These are phyloP conservation scores for Karstenula rhodostoma DNA, from an alignment of 2,329 filamentous ascomycete genomes.

Conservation along the genomic window DNA sequence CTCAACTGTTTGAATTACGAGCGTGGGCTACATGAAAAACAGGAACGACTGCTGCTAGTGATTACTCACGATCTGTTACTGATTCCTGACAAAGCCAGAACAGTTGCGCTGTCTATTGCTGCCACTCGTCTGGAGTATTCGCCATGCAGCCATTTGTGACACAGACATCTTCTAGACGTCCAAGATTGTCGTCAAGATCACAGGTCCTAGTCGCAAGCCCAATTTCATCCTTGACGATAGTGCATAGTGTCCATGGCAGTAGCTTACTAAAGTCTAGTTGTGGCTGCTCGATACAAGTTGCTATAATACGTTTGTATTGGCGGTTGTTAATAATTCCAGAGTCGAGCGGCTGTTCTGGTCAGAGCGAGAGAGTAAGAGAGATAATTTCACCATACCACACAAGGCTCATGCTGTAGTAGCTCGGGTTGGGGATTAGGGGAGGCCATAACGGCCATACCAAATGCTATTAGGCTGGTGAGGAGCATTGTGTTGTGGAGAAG, in stretches of 20 bases:
- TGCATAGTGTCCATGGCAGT: background rate
- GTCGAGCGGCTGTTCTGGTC: background rate
- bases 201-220: background rate
- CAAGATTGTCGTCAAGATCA: constrained; percentile 2
- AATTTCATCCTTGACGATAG: background rate
- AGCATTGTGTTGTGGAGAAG: background rate
- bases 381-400: background rate
- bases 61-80: too few species aligned
- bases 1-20: too few species aligned
- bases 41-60: too few species aligned
- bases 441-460: background rate
- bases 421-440: background rate
- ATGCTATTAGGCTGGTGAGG: background rate
- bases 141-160: constrained; percentile 7
- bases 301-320: background rate
- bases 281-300: constrained; percentile 6
- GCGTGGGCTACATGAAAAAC: too few species aligned
- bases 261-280: background rate
- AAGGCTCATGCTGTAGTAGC: background rate
- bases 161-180: constrained; percentile 5
- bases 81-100: too few species aligned
- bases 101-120: background rate
- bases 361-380: background rate
- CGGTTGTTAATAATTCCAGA: background rate
- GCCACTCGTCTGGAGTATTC: background rate